Evolutionary conservation across 73 alveolate species (phyloP).

Genomic region (Stentor coeruleus): DNA sequence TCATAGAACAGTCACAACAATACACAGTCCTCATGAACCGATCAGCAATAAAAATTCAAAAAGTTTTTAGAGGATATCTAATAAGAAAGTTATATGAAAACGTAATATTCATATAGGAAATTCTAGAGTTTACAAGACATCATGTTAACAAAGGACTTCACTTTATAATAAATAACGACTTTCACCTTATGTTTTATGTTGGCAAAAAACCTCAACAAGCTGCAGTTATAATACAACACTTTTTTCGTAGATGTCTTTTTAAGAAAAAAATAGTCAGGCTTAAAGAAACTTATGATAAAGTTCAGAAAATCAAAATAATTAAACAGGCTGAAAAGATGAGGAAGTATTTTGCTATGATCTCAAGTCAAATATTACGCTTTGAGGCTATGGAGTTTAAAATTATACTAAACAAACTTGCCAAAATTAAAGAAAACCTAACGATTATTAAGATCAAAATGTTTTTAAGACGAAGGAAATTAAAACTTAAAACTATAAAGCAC

Average conservation of each 20-base stretch:
- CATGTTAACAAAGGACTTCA: neutral
- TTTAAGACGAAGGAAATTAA: no score
- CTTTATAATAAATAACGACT: neutral
- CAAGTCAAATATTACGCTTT: no score
- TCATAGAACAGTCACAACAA: neutral
- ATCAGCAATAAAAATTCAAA: neutral
- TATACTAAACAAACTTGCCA: neutral
- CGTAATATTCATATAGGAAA: neutral
- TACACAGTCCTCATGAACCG: neutral
- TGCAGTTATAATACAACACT: neutral
- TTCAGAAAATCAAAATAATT: no score
- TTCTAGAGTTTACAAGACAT: neutral
- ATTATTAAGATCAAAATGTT: neutral
- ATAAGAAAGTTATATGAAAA: neutral
- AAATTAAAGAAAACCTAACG: neutral
- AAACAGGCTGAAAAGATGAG: neutral
- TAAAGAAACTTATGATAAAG: neutral
- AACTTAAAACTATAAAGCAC: neutral
- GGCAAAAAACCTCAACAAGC: neutral
- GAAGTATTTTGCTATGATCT: neutral
- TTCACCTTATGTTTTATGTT: neutral
- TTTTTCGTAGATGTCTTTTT: neutral
- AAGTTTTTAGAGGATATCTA: neutral
- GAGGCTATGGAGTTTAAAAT: neutral
- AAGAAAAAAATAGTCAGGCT: no score